Evolutionary conservation across 441 rosid species (phyloP).

Genomic region (Pelargonium exstipulatum): DNA sequence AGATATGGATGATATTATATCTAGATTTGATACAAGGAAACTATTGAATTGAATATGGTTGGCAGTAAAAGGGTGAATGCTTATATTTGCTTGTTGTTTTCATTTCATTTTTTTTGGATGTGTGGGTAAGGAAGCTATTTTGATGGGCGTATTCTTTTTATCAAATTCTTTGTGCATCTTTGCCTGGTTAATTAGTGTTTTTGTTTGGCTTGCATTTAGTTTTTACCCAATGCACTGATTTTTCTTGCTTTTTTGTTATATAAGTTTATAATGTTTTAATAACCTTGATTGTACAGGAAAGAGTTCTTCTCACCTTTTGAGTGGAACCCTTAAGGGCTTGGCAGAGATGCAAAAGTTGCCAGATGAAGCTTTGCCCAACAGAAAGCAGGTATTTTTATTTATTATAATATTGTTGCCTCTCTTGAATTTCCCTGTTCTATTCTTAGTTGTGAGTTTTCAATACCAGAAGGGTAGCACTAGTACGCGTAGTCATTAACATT

Average conservation of each 20-base stretch:
- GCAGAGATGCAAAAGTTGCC: conserved; percentile 74
- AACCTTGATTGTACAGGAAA: conserved; percentile 36
- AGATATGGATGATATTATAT: background rate
- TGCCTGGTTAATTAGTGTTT: background rate
- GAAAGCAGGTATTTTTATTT: conserved; percentile 63
- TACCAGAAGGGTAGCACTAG: background rate
- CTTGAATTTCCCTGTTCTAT: background rate
- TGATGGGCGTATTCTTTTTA: background rate
- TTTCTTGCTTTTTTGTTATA: background rate
- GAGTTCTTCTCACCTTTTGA: conserved; percentile 68
- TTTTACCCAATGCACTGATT: background rate
- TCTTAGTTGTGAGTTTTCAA: background rate
- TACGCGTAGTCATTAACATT: conserved; percentile 1
- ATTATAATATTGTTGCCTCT: background rate
- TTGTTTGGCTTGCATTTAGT: background rate
- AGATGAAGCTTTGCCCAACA: conserved; percentile 74
- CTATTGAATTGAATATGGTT: background rate
- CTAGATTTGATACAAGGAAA: too few species aligned
- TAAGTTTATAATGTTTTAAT: background rate
- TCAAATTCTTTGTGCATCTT: background rate
- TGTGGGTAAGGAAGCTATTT: background rate
- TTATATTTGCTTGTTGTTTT: background rate
- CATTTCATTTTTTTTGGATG: background rate
- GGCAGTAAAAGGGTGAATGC: background rate
- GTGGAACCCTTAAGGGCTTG: conserved; percentile 65